These are phyloP conservation scores for Entonaema liquescens DNA, from an alignment of 495 filamentous ascomycete genomes.

Conservation along the genomic window DNA sequence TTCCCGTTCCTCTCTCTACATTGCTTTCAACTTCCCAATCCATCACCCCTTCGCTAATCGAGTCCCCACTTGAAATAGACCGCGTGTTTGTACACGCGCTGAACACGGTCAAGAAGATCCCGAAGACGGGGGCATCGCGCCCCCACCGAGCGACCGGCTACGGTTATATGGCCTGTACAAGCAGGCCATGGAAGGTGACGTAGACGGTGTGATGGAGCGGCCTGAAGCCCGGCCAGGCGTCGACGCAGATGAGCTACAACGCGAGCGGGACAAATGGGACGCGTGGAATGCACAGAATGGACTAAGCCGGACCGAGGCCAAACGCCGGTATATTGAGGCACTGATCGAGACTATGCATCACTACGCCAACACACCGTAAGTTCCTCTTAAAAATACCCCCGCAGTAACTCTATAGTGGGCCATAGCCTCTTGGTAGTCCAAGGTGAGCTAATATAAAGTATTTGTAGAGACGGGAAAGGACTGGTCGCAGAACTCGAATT, in stretches of 20 bases:
- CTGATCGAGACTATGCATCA: constrained; percentile 96
- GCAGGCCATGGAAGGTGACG: constrained; percentile 98
- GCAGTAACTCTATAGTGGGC: constrained; percentile 7
- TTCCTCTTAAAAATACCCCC: constrained; percentile 1
- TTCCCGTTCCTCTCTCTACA: constrained; percentile 24
- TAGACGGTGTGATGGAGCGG: constrained; percentile 88
- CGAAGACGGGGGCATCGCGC: constrained; percentile 89
- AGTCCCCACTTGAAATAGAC: constrained; percentile 63
- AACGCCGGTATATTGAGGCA: constrained; percentile 89
- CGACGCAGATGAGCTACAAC: constrained; percentile 56
- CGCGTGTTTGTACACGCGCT: constrained; percentile 98
- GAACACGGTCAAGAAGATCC: constrained; percentile 97
- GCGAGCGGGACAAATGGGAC: constrained; percentile 77
- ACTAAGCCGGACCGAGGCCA: constrained; percentile 87
- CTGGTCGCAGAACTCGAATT: constrained; percentile 95
- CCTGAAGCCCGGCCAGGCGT: constrained; percentile 61
- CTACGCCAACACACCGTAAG: constrained; percentile 81
- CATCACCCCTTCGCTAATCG: constrained; percentile 27
- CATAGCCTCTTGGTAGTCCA: neutral
- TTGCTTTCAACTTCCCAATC: constrained; percentile 32
- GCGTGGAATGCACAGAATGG: constrained; percentile 90
- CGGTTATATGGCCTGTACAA: constrained; percentile 98
- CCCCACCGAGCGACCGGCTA: constrained; percentile 83
- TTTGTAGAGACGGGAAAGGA: constrained; percentile 74
- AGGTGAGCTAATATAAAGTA: constrained; percentile 9